These are phyloP conservation scores for Sistotremastrum suecicum DNA, from an alignment of 768 basidiomycete genomes.

Conservation along the genomic window DNA sequence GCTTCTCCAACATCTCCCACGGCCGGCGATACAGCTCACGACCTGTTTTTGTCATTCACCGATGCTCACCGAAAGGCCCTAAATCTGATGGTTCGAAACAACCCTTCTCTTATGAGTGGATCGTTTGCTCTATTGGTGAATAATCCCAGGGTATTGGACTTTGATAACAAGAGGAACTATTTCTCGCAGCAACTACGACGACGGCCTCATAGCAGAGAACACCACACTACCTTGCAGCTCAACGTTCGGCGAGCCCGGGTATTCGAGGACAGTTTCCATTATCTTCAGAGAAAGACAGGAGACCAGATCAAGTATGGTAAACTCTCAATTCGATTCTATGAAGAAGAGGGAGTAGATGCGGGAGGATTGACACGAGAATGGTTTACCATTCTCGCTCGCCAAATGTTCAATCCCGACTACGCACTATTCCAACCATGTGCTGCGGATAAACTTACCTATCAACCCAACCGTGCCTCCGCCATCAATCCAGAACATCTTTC, in stretches of 20 bases:
- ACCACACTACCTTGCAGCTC: conserved; percentile 70
- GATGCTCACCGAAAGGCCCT: conserved; percentile 87
- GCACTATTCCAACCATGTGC: conserved; percentile 97
- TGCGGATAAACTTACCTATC: conserved; percentile 88
- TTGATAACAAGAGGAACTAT: conserved; percentile 98
- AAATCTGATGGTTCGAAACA: conserved; percentile 96
- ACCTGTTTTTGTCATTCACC: conserved; percentile 86
- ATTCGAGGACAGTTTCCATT: conserved; percentile 95
- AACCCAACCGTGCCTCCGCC: conserved; percentile 87
- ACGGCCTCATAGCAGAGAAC: conserved; percentile 65
- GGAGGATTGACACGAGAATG: conserved; percentile 97
- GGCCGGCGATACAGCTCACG: conserved; percentile 58
- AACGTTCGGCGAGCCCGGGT: conserved; percentile 84
- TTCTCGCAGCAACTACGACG: conserved; percentile 87
- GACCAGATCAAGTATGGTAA: conserved; percentile 98
- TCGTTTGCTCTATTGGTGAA: conserved; percentile 94
- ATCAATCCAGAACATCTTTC: conserved; percentile 92
- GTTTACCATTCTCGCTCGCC: conserved; percentile 95
- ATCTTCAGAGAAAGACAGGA: conserved; percentile 77
- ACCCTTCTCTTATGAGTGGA: conserved; percentile 94
- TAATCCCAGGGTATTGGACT: conserved; percentile 93
- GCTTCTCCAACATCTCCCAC: conserved; percentile 54
- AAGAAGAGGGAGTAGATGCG: conserved; percentile 97
- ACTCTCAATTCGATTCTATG: conserved; percentile 88
- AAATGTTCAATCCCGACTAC: conserved; percentile 99